Evolutionary conservation across 2,329 filamentous ascomycete genomes (phyloP).

Genomic region (Colletotrichum godetiae): DNA sequence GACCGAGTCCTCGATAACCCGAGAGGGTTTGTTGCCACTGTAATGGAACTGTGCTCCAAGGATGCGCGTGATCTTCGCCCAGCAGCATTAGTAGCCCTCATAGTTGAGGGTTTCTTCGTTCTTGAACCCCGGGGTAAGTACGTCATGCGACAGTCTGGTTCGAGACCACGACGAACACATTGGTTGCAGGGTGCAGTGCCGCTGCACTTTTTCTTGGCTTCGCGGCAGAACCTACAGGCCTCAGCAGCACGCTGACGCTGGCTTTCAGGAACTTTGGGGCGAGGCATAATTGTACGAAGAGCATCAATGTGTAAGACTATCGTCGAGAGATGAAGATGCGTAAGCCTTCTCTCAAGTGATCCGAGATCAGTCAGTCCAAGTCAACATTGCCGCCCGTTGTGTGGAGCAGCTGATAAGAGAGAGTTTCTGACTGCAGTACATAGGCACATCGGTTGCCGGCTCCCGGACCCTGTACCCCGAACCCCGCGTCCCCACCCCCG

Average conservation of each 20-base stretch:
- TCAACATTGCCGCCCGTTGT: too few species aligned
- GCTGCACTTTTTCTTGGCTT: slow-evolving; percentile 63
- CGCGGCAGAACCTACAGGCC: slow-evolving; percentile 59
- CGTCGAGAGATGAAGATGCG: not conserved
- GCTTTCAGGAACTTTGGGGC: slow-evolving; percentile 60
- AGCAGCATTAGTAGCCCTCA: not conserved
- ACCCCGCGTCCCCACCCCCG: not conserved
- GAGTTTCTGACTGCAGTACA: not conserved
- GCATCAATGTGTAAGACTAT: not conserved
- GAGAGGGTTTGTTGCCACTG: not conserved
- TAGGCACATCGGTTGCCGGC: slow-evolving; percentile 1
- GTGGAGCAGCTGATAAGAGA: not conserved
- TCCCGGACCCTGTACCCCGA: not conserved
- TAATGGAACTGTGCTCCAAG: not conserved
- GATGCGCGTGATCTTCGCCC: not conserved
- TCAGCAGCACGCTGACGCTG: slow-evolving; percentile 60
- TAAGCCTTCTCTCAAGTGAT: not conserved
- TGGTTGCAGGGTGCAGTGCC: slow-evolving; percentile 60
- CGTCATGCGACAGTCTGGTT: slow-evolving; percentile 49
- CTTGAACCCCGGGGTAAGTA: slow-evolving; percentile 49
- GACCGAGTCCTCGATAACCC: not conserved
- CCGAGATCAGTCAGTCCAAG: too few species aligned
- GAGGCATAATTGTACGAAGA: slow-evolving; percentile 53
- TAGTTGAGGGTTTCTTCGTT: not conserved
- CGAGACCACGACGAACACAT: slow-evolving; percentile 56